Evolutionary conservation across 2,329 filamentous ascomycete genomes (phyloP).

Genomic region (Ramularia endophylla): DNA sequence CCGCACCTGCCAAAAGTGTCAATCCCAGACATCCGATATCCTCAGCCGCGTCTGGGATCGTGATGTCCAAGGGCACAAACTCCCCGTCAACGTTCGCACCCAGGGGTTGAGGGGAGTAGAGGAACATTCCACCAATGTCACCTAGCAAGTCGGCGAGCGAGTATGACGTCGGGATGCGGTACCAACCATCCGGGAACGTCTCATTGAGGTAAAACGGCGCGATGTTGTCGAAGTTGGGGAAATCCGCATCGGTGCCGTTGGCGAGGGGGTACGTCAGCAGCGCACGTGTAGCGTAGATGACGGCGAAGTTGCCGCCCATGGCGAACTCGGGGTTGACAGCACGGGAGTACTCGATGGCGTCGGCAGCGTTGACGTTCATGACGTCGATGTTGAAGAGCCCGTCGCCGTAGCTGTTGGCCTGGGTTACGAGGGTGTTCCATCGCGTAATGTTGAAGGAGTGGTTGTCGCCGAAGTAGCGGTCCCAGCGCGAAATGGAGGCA

Average conservation of each 20-base stretch:
- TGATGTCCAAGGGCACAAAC: constrained; percentile 15
- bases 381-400: constrained; percentile 18
- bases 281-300: constrained; percentile 15
- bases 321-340: constrained; percentile 15
- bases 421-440: constrained; percentile 14
- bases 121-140: constrained; percentile 15
- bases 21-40: constrained; percentile 13
- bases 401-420: too few species aligned
- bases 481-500: constrained; percentile 22
- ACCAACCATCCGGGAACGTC: constrained; percentile 19
- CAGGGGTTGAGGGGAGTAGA: too few species aligned
- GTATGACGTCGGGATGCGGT: constrained; percentile 16
- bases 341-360: constrained; percentile 10
- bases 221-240: constrained; percentile 22
- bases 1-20: constrained; percentile 9
- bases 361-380: constrained; percentile 13
- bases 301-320: constrained; percentile 15
- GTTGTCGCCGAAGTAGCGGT: constrained; percentile 24
- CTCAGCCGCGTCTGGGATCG: constrained; percentile 6
- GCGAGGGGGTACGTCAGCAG: constrained; percentile 14
- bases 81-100: too few species aligned
- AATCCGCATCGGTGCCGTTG: constrained; percentile 19
- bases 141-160: constrained; percentile 16
- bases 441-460: constrained; percentile 20
- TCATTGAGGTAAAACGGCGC: constrained; percentile 26